These are phyloP conservation scores for Annona cherimola DNA, from an alignment of 164 flowering plant species.

Conservation along the genomic window DNA sequence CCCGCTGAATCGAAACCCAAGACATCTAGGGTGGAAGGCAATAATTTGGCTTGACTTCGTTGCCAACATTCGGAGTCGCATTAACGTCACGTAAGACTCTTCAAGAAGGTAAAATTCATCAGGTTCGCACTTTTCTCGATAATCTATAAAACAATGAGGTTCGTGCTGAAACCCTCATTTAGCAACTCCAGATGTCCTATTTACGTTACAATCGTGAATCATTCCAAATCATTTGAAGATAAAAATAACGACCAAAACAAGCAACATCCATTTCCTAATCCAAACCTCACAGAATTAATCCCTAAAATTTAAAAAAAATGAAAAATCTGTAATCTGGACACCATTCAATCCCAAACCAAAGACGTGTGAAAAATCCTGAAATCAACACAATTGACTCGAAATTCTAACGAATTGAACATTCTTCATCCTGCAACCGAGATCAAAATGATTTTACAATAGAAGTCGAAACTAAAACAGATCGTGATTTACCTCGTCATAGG, in stretches of 20 bases:
- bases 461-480: not conserved
- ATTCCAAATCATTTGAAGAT: not conserved
- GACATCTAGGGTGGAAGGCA: not conserved
- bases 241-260: not conserved
- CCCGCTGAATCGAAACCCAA: not conserved
- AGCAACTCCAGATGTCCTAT: not conserved
- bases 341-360: too few species aligned
- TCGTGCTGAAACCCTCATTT: too few species aligned
- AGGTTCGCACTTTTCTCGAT: too few species aligned
- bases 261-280: not conserved
- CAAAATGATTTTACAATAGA: not conserved
- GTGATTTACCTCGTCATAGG: slow-evolving; percentile 24
- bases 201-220: not conserved
- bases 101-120: too few species aligned
- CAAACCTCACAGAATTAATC: not conserved
- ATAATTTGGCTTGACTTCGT: not conserved
- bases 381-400: too few species aligned
- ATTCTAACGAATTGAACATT: too few species aligned
- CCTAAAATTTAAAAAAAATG: not conserved
- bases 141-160: too few species aligned
- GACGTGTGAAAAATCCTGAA: too few species aligned
- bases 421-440: not conserved
- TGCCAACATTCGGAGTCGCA: not conserved
- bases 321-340: too few species aligned
- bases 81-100: not conserved